Conservation (phyloP, 345 rosid species). For the Citrus australasica region DNA sequence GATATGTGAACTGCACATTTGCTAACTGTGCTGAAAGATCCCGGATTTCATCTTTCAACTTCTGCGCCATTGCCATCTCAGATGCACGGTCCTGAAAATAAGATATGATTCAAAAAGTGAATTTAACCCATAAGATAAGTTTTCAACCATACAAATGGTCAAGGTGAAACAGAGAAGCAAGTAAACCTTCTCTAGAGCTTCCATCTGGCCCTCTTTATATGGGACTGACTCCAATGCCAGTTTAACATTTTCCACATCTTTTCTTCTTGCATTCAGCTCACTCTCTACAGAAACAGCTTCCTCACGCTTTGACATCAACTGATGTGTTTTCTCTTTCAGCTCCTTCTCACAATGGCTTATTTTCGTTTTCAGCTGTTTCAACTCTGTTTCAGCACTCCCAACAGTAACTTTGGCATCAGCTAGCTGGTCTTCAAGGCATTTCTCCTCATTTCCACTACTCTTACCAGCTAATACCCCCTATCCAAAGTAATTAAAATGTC, state of each 20-base stretch:
- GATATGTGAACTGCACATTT: conserved; percentile 79
- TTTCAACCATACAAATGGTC: conserved; percentile 1
- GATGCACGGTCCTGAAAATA: conserved; percentile 63
- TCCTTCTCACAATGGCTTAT: conserved; percentile 80
- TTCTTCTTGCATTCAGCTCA: conserved; percentile 63
- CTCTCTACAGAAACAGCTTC: conserved; percentile 77
- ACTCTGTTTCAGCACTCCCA: conserved; percentile 85
- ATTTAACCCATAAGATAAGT: conserved; percentile 15
- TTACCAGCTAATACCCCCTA: conserved; percentile 97
- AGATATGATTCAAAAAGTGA: conserved; percentile 5
- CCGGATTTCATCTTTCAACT: conserved; percentile 72
- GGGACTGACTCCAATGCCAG: conserved; percentile 60
- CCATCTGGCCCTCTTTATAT: conserved; percentile 77
- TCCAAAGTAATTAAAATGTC: conserved; percentile 9
- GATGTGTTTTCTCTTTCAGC: conserved; percentile 69
- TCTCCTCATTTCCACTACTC: conserved; percentile 89
- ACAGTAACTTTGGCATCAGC: conserved; percentile 87
- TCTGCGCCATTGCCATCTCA: conserved; percentile 65
- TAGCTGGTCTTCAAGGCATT: conserved; percentile 96
- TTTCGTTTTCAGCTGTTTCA: conserved; percentile 82
- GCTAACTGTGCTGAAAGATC: conserved; percentile 69
- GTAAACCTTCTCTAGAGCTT: conserved; percentile 79
- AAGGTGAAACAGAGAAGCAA: conserved; percentile 5
- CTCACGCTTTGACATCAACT: conserved; percentile 66
- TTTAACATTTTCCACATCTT: conserved; percentile 61